phyloP scores from a whole-genome alignment of 257 asterid species.

The Leptodermis oblonga region DNA sequence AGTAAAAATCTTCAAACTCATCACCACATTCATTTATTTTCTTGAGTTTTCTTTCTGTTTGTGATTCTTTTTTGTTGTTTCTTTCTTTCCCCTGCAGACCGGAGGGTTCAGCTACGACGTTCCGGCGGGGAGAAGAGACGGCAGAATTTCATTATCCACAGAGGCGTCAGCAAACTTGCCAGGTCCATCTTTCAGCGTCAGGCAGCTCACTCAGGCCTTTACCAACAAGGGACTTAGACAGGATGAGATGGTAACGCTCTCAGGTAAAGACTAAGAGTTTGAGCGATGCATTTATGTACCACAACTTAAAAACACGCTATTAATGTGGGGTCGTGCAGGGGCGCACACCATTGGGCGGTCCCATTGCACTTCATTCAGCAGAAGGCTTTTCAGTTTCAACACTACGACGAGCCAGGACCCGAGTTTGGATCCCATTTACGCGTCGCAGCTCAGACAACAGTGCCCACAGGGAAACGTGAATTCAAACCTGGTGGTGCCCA shows the following conservation, averaged over 20 bases:
- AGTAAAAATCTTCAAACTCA: constrained; percentile 27
- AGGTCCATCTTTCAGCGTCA: constrained; percentile 35
- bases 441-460: constrained; percentile 38
- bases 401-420: constrained; percentile 45
- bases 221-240: constrained; percentile 52
- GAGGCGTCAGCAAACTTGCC: constrained; percentile 60
- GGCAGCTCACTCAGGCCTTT: constrained; percentile 58
- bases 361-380: constrained; percentile 54
- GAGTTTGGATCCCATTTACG: constrained; percentile 45
- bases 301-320: background rate
- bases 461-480: constrained; percentile 41
- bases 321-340: constrained; percentile 28
- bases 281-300: background rate
- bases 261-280: constrained; percentile 40
- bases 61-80: too few species aligned
- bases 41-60: background rate
- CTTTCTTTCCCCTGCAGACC: constrained; percentile 25
- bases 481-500: constrained; percentile 42
- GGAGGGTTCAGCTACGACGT: constrained; percentile 63
- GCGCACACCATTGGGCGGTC: constrained; percentile 76
- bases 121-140: constrained; percentile 76
- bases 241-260: constrained; percentile 85
- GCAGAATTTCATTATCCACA: constrained; percentile 47
- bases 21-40: too few species aligned
- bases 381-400: constrained; percentile 58